Percentiles rank a stretch among this genome's conserved stretches.
These are phyloP conservation scores for Iberis amara DNA, from an alignment of 441 rosid species.

Conservation along the genomic window DNA sequence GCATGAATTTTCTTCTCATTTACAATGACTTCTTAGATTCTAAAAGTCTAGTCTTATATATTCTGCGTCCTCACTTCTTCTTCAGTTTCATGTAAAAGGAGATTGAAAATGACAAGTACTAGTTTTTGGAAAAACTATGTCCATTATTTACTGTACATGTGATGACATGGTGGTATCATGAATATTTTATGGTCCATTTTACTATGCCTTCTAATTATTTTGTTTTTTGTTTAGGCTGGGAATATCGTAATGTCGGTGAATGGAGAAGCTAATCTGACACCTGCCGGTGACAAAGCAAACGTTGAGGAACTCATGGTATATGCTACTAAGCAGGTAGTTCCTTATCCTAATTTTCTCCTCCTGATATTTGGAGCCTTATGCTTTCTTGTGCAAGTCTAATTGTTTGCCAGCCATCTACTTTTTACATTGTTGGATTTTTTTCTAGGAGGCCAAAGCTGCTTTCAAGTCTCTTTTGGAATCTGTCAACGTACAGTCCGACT, in stretches of 20 bases:
- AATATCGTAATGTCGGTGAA: constrained; percentile 45
- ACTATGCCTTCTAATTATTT: constrained; percentile 7
- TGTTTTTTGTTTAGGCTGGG: constrained; percentile 45
- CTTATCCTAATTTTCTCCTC: constrained; percentile 7
- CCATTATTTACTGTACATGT: not conserved
- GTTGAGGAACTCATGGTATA: constrained; percentile 78
- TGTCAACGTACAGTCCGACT: constrained; percentile 80
- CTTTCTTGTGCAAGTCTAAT: constrained; percentile 12
- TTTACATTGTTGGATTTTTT: constrained; percentile 7
- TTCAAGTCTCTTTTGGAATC: constrained; percentile 90
- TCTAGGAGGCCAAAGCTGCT: constrained; percentile 92
- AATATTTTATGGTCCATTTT: constrained; percentile 1
- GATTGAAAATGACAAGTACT: not conserved
- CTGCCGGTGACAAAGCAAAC: constrained; percentile 53
- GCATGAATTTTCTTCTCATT: constrained; percentile 32
- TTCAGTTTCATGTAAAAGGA: constrained; percentile 16
- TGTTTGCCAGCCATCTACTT: constrained; percentile 12
- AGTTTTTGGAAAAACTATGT: not conserved
- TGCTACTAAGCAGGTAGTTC: constrained; percentile 68
- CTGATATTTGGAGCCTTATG: constrained; percentile 3
- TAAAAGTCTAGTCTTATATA: not conserved
- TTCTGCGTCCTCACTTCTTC: constrained; percentile 7
- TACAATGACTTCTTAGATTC: constrained; percentile 6
- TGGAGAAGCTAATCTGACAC: constrained; percentile 48
- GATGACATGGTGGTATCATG: constrained; percentile 12